Base-by-base conservation (phyloP, 345 rosid genomes). In the Angophora floribunda region DNA sequence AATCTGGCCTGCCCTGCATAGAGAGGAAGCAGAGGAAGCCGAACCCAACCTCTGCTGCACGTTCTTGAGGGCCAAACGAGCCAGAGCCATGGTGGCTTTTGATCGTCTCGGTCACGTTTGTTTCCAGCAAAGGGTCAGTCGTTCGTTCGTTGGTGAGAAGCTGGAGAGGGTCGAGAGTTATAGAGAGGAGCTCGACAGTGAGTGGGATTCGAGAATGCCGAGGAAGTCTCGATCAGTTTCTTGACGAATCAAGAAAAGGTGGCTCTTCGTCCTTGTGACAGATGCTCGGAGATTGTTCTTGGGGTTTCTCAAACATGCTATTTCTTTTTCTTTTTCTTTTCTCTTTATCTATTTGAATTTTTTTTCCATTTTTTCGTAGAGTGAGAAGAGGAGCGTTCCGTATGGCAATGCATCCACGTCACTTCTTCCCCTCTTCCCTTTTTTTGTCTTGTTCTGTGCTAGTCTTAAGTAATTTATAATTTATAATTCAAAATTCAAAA, bases 21-120 rank as follows among this genome's bases (percentile, higher is more conserved):
- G 10, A 41, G 88, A 26, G 51, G 93, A 22, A 16, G 92, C 41
- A 30, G 84, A 59, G 80, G 55, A 61, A 57, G 95, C 75, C 26
- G 91, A 78, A 14, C 89, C 78, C 82, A 89, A 21, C 91, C 90
- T 93, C 78, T 88, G 94, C 51, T 91, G 90, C 90, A 95, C 82
- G 87, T 91, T 94, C 91, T 93, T 94, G 91, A 94, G 88, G 61
- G 93, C 95, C 89, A 96, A 49, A 87, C 97, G 95, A 87, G 96
- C 94, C 88, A 93, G 55, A 70, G 96, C 95, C 99, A 96, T 97
- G 52, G 12, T 97, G 52, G 12, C 87, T 63, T 19, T 36, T 22
- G 82, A 36, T 28, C 16, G 5, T 7, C 44, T 32, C 47, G 17
- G 67, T 45, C n/a, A 9, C 51, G 17, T 15, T 44, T 0, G 9